A percentile compares a stretch with the other conserved stretches of the same genome.
These are phyloP conservation scores for Colletotrichum sojae DNA, from an alignment of 2,329 filamentous ascomycete genomes.

Conservation along the genomic window DNA sequence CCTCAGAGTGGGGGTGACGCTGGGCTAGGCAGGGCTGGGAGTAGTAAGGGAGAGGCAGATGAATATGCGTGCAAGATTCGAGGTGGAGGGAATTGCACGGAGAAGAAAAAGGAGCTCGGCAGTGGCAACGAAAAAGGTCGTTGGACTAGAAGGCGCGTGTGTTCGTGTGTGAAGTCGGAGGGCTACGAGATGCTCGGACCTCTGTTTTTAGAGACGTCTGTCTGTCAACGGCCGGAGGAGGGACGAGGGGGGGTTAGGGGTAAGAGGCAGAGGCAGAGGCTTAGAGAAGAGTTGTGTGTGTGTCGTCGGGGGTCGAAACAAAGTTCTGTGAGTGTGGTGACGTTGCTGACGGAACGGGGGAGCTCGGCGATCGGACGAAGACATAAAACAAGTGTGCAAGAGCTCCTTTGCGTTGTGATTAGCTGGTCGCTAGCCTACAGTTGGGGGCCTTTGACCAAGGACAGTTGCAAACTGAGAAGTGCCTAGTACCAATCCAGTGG, in stretches of 20 bases:
- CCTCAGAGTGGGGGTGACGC: background rate
- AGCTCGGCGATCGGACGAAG: conserved; percentile 35
- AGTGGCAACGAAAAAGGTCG: conserved; percentile 6
- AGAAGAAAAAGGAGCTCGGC: conserved; percentile 5
- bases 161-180: conserved; percentile 17
- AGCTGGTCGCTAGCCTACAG: conserved; percentile 17
- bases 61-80: background rate
- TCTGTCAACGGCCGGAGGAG: conserved; percentile 38
- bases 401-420: conserved; percentile 21
- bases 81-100: background rate
- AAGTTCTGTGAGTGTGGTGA: conserved; percentile 35
- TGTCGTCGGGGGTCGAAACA: conserved; percentile 39
- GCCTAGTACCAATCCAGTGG: background rate
- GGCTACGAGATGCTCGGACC: conserved; percentile 32
- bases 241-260: background rate
- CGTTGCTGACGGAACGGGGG: conserved; percentile 35
- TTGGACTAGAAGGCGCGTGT: background rate
- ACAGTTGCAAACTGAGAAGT: conserved; percentile 2
- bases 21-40: background rate
- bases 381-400: conserved; percentile 15
- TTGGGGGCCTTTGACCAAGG: conserved; percentile 9
- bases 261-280: conserved; percentile 12
- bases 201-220: conserved; percentile 29
- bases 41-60: background rate
- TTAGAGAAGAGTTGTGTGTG: background rate